A percentile compares a stretch with the other conserved stretches of the same genome.
These are phyloP conservation scores for Ceratobasidium theobromae DNA, from an alignment of 1,284 basidiomycete genomes.

Conservation along the genomic window DNA sequence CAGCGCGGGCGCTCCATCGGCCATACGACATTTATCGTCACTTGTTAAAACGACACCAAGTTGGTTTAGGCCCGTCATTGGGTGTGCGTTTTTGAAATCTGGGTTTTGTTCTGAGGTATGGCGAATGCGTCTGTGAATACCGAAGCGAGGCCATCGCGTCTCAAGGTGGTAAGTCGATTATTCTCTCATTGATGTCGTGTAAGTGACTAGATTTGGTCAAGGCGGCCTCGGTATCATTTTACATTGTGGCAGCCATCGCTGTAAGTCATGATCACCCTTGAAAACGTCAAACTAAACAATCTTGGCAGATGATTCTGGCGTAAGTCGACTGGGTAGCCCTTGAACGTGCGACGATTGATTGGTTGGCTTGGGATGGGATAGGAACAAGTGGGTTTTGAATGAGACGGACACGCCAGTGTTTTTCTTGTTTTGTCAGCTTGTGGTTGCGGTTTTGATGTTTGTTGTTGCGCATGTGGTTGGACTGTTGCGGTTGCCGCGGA, in stretches of 20 bases:
- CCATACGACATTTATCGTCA: too few species aligned
- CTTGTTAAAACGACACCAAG: too few species aligned
- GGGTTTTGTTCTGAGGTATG: background rate
- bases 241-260: conserved; percentile 76
- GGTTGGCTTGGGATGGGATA: conserved; percentile 43
- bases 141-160: conserved; percentile 6
- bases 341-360: conserved; percentile 36
- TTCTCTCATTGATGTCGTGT: background rate
- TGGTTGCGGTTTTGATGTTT: conserved; percentile 77
- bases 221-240: conserved; percentile 60
- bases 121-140: background rate
- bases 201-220: background rate
- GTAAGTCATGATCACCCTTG: conserved; percentile 55
- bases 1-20: too few species aligned
- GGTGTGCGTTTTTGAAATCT: background rate
- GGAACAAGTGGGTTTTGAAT: conserved; percentile 80
- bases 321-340: conserved; percentile 46
- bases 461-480: conserved; percentile 61
- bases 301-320: conserved; percentile 74
- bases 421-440: conserved; percentile 78
- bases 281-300: conserved; percentile 37
- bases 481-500: conserved; percentile 41
- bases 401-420: conserved; percentile 71
- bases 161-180: conserved; percentile 15
- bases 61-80: background rate